Conservation (phyloP, 495 filamentous ascomycete genomes). For the Penicillium cataractarum region DNA sequence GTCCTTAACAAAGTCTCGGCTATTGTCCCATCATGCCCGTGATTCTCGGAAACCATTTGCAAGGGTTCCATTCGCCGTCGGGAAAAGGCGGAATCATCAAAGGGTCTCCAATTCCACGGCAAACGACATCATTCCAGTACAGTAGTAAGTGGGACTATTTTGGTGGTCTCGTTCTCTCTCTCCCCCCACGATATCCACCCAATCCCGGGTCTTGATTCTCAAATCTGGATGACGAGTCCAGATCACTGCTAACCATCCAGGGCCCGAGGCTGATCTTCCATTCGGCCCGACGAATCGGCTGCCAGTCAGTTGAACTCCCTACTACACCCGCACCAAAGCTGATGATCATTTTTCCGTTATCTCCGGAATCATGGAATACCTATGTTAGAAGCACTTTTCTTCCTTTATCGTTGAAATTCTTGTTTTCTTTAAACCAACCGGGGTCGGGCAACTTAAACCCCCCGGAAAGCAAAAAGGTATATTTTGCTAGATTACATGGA, state of each 20-base stretch:
- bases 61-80: constrained; percentile 9
- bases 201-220: neutral
- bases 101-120: constrained; percentile 6
- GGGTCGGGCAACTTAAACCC: constrained; percentile 1
- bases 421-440: constrained; percentile 14
- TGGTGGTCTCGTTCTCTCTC: no score
- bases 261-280: constrained; percentile 14
- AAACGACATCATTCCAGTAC: constrained; percentile 16
- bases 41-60: neutral
- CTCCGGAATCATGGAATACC: neutral
- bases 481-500: constrained; percentile 45
- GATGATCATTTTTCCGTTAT: neutral
- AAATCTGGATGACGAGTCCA: neutral
- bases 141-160: no score
- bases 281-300: constrained; percentile 16
- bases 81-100: constrained; percentile 23
- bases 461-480: constrained; percentile 14
- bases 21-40: neutral
- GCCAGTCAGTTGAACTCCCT: constrained; percentile 12
- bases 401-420: constrained; percentile 8
- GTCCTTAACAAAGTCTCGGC: neutral
- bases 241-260: neutral
- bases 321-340: constrained; percentile 12
- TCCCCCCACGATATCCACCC: neutral
- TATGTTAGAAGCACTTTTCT: no score